phyloP scores from a whole-genome alignment of 1,284 basidiomycete species.

The Cryptococcus amylolentus region DNA sequence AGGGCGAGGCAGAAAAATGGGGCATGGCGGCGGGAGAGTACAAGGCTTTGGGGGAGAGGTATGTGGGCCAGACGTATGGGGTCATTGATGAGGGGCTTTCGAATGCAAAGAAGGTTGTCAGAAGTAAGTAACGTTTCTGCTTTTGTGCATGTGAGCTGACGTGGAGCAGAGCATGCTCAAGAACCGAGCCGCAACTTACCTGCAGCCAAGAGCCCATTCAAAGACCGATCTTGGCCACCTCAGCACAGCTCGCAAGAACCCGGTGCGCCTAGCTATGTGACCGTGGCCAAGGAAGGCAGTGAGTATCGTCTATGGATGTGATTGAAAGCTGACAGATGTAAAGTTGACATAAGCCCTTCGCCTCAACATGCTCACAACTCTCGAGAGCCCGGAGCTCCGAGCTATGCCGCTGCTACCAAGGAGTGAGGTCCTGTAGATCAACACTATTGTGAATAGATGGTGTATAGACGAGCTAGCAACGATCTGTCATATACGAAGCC shows the following conservation, averaged over 20 bases:
- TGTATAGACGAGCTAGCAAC: too few species aligned
- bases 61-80: not conserved
- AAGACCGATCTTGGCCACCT: too few species aligned
- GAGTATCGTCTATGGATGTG: not conserved
- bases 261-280: slow-evolving; percentile 22
- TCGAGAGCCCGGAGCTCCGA: slow-evolving; percentile 9
- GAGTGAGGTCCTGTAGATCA: not conserved
- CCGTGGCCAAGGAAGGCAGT: slow-evolving; percentile 4
- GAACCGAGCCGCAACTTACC: not conserved
- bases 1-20: slow-evolving; percentile 21
- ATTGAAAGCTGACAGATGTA: not conserved
- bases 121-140: slow-evolving; percentile 4
- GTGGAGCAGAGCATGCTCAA: not conserved
- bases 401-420: slow-evolving; percentile 23
- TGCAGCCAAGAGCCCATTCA: too few species aligned
- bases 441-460: too few species aligned
- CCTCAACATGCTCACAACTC: not conserved
- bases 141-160: not conserved
- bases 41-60: not conserved
- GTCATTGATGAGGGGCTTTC: slow-evolving; percentile 5
- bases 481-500: too few species aligned
- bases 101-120: slow-evolving; percentile 1
- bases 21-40: slow-evolving; percentile 31
- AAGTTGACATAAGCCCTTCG: not conserved
- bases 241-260: slow-evolving; percentile 3